phyloP scores from a whole-genome alignment of 352 stramenopile genomes.

The Pythium monospermum region DNA sequence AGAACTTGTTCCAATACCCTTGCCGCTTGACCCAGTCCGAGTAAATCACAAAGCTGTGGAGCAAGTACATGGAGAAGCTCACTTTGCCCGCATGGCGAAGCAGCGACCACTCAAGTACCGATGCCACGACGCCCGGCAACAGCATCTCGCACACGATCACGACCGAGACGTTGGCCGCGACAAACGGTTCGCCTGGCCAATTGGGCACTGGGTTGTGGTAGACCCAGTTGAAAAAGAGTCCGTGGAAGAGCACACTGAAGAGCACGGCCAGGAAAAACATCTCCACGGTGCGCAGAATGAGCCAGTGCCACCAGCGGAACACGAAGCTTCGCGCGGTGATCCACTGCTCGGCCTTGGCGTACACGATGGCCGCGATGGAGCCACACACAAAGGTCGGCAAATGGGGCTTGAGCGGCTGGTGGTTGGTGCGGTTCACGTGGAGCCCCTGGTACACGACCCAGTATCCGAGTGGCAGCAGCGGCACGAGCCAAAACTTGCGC shows the following conservation, averaged over 20 bases:
- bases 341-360: constrained; percentile 14
- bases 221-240: constrained; percentile 27
- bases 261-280: constrained; percentile 12
- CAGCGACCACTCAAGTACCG: constrained; percentile 28
- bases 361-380: constrained; percentile 28
- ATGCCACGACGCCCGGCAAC: constrained; percentile 21
- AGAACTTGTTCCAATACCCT: constrained; percentile 32
- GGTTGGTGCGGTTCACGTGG: constrained; percentile 15
- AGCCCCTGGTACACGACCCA: constrained; percentile 22
- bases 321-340: not conserved
- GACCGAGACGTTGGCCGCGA: constrained; percentile 19
- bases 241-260: constrained; percentile 21
- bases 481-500: constrained; percentile 12
- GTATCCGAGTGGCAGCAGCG: constrained; percentile 5
- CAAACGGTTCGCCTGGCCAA: constrained; percentile 14
- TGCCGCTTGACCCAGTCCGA: constrained; percentile 16
- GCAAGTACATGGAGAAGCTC: constrained; percentile 39
- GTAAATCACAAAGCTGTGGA: constrained; percentile 43
- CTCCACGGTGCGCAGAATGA: constrained; percentile 17
- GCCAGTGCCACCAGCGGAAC: constrained; percentile 4
- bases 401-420: constrained; percentile 25
- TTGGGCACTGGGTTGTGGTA: constrained; percentile 18
- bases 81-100: constrained; percentile 31
- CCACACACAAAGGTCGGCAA: constrained; percentile 31
- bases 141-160: constrained; percentile 37